These are phyloP conservation scores for Kodamaea sp. DNA, from an alignment of 1,139 yeast species.

Conservation along the genomic window DNA sequence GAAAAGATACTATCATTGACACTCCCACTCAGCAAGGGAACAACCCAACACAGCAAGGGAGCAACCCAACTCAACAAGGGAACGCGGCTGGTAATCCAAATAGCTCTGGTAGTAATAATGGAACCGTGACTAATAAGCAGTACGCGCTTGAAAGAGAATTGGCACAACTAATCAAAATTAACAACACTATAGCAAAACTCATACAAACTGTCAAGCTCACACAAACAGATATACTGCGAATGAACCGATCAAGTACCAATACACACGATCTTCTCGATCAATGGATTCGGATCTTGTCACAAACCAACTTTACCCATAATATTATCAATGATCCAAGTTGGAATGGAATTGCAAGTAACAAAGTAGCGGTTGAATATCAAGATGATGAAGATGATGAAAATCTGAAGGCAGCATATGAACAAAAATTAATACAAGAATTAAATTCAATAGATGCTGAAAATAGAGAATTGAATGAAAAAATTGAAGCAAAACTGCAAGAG, in stretches of 20 bases:
- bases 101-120: too few relatives aligned
- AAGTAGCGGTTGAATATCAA: constrained; percentile 15
- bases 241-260: constrained; percentile 31
- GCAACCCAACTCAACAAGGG: too few relatives aligned
- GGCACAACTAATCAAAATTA: constrained; percentile 31
- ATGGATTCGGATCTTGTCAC: constrained; percentile 46
- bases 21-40: too few relatives aligned
- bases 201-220: constrained; percentile 28
- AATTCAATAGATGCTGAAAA: constrained; percentile 27
- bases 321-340: constrained; percentile 32
- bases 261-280: constrained; percentile 39
- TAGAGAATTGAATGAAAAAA: constrained; percentile 22
- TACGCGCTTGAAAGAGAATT: constrained; percentile 38
- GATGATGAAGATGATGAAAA: constrained; percentile 20
- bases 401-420: constrained; percentile 20
- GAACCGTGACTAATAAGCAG: constrained; percentile 18
- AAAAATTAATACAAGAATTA: constrained; percentile 24
- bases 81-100: too few relatives aligned
- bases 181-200: constrained; percentile 28
- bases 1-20: too few relatives aligned
- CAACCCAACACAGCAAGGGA: too few relatives aligned
- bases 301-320: constrained; percentile 42
- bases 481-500: constrained; percentile 23
- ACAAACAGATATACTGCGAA: constrained; percentile 25
- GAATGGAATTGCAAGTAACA: constrained; percentile 22